These are phyloP conservation scores for Ogataea nonfermentans DNA, from an alignment of 805 yeast species.

Conservation along the genomic window DNA sequence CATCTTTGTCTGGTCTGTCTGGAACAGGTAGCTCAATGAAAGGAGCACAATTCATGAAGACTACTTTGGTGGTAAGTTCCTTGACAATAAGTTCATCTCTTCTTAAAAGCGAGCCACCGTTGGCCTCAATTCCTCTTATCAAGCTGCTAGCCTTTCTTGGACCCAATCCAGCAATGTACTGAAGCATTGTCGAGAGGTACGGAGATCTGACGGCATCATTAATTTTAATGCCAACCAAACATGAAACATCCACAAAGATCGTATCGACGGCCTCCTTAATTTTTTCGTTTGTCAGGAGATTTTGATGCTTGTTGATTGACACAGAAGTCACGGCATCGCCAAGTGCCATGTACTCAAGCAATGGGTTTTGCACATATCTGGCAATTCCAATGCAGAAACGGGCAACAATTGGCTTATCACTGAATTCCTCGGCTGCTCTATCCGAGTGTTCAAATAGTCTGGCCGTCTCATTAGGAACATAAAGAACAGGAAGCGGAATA, in stretches of 20 bases:
- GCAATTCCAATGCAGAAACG: slow-evolving; percentile 88
- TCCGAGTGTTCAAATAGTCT: slow-evolving; percentile 78
- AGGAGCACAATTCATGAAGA: slow-evolving; percentile 90
- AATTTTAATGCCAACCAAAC: slow-evolving; percentile 90
- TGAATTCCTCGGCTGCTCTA: slow-evolving; percentile 72
- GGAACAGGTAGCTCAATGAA: slow-evolving; percentile 74
- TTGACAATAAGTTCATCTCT: slow-evolving; percentile 83
- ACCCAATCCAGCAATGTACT: slow-evolving; percentile 87
- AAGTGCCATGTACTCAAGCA: slow-evolving; percentile 81
- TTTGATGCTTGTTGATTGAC: slow-evolving; percentile 67
- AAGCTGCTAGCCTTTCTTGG: slow-evolving; percentile 92
- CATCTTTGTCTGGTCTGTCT: slow-evolving; percentile 55
- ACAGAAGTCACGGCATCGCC: slow-evolving; percentile 71
- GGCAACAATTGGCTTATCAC: slow-evolving; percentile 77
- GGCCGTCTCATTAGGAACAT: slow-evolving; percentile 93
- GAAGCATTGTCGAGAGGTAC: slow-evolving; percentile 68
- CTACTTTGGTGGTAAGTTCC: slow-evolving; percentile 71
- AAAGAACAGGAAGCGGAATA: slow-evolving; percentile 58
- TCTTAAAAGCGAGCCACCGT: slow-evolving; percentile 59
- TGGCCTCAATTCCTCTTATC: slow-evolving; percentile 70
- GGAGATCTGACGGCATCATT: slow-evolving; percentile 82
- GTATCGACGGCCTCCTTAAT: slow-evolving; percentile 69
- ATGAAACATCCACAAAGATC: slow-evolving; percentile 84
- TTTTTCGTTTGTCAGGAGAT: slow-evolving; percentile 60
- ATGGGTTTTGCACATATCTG: slow-evolving; percentile 89